A percentile compares a stretch with the other conserved stretches of the same genome.
Evolutionary conservation across 306 rosid species (phyloP).

Genomic region (Corylus americana): DNA sequence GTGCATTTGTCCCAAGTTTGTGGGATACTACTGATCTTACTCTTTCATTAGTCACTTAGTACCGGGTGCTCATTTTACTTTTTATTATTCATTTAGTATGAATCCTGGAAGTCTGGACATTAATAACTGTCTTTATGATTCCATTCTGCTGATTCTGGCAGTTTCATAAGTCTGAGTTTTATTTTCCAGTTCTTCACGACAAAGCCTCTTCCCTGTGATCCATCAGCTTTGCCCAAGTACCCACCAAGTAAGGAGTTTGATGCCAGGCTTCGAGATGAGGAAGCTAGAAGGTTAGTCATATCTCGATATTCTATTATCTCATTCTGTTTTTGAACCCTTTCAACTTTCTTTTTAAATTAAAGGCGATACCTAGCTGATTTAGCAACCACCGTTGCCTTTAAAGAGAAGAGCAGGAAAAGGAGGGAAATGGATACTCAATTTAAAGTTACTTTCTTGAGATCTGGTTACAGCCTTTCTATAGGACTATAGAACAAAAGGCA

Average conservation of each 20-base stretch:
- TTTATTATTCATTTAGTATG: not conserved
- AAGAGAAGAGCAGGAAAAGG: too few species aligned
- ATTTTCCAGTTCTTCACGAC: slow-evolving; percentile 66
- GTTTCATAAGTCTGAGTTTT: slow-evolving; percentile 20
- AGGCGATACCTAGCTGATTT: too few species aligned
- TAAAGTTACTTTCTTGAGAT: slow-evolving; percentile 12
- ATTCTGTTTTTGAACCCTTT: slow-evolving; percentile 8
- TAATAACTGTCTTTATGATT: not conserved
- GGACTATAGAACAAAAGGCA: slow-evolving; percentile 1
- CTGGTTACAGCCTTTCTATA: slow-evolving; percentile 15
- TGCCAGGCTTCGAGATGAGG: slow-evolving; percentile 69
- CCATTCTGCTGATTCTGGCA: not conserved
- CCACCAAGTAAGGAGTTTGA: slow-evolving; percentile 91
- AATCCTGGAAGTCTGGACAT: not conserved
- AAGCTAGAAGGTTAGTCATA: slow-evolving; percentile 65
- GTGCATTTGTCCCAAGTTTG: not conserved
- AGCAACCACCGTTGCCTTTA: too few species aligned
- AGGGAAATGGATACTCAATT: too few species aligned
- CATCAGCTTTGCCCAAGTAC: slow-evolving; percentile 70
- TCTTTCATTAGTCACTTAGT: not conserved
- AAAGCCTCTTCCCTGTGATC: slow-evolving; percentile 71
- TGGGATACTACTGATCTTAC: not conserved
- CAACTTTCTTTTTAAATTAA: too few species aligned
- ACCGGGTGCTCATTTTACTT: slow-evolving; percentile 6
- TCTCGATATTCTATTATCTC: slow-evolving; percentile 9